Evolutionary conservation across 768 basidiomycete genomes (phyloP), one percentile per base, ranked within the genome.

Genomic region (Lactarius tabidus): DNA sequence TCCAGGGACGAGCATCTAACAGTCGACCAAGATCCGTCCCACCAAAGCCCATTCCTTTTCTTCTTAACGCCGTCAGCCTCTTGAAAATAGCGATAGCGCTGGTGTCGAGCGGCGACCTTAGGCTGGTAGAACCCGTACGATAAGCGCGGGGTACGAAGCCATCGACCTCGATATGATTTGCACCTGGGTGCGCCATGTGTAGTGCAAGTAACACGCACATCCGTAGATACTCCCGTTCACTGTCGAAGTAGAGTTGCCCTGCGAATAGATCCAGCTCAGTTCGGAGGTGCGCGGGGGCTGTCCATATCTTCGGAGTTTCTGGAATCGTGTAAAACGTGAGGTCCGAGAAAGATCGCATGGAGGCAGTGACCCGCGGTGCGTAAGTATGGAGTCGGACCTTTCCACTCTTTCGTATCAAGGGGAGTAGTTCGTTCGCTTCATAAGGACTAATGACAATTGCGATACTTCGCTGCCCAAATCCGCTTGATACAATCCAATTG

Each of bases 301-400:
- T 17, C 52, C 28, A 18, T 35, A 23, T 9, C 39, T 9, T 28
- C 4, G 17, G 41, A 12, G 43, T 20, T 2, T 15, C 23, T 2
- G 64, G 53, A n/a, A 68, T 59, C 57, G 38, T 31, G 28, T 62
- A 35, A 18, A 61, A 68, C 3, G 53, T 28, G 12, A 67, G 66
- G 29, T 60, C 36, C 2, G 63, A 65, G 43, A 66, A 63, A 7
- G 61, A 58, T 18, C 57, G 62, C 66, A 59, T 66, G 2, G 61
- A 57, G 1, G 55, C 20, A 3, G 62, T 31, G 43, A 64, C 57
- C 6, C 63, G 57, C 8, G 66, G 63, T 9, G 66, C 36, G 12
- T 65, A 67, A 26, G 65, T 2, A 6, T 67, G 66, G 6, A 67
- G 43, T 48, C 57, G 54, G 28, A 67, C 66, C 51, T 48, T 51